Percentiles rank a stretch among this genome's conserved stretches.
Conservation (phyloP, 2,329 filamentous ascomycete species). For the Piedraia hortae region DNA sequence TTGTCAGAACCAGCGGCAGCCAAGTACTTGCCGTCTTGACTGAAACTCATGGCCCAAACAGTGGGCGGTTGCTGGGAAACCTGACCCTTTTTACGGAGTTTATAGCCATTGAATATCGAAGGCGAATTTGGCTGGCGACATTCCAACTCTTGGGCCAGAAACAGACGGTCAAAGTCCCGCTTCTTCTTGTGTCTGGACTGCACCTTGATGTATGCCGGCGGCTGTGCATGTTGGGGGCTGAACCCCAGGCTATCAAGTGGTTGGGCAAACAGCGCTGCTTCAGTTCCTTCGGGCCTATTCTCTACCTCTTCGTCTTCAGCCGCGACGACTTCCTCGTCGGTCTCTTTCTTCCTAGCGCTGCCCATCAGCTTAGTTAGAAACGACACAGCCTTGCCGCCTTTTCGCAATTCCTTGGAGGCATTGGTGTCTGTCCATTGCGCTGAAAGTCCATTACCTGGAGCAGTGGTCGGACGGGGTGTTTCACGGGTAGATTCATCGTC, state of each 20-base stretch:
- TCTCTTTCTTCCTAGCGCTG: constrained; percentile 39
- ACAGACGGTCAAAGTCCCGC: constrained; percentile 61
- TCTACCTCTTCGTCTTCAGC: constrained; percentile 34
- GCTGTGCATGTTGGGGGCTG: constrained; percentile 65
- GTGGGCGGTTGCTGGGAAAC: constrained; percentile 19
- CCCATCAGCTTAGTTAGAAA: constrained; percentile 73
- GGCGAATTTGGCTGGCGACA: constrained; percentile 4
- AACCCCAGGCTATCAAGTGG: constrained; percentile 44
- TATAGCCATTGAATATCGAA: too few relatives aligned
- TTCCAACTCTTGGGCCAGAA: constrained; percentile 67
- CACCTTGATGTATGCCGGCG: constrained; percentile 74
- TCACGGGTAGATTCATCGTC: constrained; percentile 1
- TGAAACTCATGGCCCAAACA: constrained; percentile 83
- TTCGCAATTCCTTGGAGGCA: constrained; percentile 29
- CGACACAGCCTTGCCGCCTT: constrained; percentile 51
- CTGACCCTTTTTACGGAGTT: constrained; percentile 19
- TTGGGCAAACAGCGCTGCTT: constrained; percentile 58
- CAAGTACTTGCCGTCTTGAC: constrained; percentile 67
- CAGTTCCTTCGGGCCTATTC: constrained; percentile 49
- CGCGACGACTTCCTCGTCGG: constrained; percentile 16
- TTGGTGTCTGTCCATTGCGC: constrained; percentile 1
- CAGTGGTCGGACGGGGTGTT: constrained; percentile 1
- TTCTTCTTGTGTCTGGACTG: constrained; percentile 53
- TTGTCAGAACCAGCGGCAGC: constrained; percentile 80
- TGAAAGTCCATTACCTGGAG: background rate